Evolutionary conservation across 257 asterid genomes (phyloP), one percentile per base, ranked within the genome.

Genomic region (Orobanche coerulescens): DNA sequence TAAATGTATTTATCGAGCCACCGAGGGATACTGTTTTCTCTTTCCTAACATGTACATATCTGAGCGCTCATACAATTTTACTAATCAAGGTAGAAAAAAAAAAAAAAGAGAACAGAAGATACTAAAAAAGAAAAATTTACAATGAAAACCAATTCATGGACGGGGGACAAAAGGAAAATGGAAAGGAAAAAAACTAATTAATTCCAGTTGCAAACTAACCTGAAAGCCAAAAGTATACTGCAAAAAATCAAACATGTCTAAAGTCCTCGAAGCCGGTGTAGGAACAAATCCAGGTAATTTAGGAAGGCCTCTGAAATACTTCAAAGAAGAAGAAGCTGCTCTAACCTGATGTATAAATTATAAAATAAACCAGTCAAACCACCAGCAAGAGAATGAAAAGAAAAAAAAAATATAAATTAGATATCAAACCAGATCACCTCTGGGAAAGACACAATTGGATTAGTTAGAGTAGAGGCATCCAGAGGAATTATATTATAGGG

Each of bases 401-500:
- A 55, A 24, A 28, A 34, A 26, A 22, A 40, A 48, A 34, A 15
- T 58, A 12, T 8, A 64, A 1, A 60, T 24, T 11, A 58, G 37
- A 67, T 43, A 16, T 25, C 65, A 58, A 63, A 73, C 60, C 65
- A 59, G 52, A 49, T 73, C 63, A 88, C 98, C 98, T 92, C 98
- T 6, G 87, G 69, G 54, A 92, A 84, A 73, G 79, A 81, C 31
- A 61, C 84, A 28, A 88, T 86, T 11, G 84, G 82, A 72, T 88
- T 88, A 67, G 98, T 75, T 34, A 82, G 62, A 33, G 79, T 71
- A 68, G 97, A 81, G 68, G 88, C 90, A 75, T 88, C 98, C 68
- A 92, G 75, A 49, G 98, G 98, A 73, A 92, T 92, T 65, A 92
- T 92, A 68, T 92, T 92, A 59, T 82, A 88, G 14, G 98, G 78